A percentile compares a stretch with the other conserved stretches of the same genome.
Evolutionary conservation across 257 asterid species (phyloP).

Genomic region (Primulina eburnea): DNA sequence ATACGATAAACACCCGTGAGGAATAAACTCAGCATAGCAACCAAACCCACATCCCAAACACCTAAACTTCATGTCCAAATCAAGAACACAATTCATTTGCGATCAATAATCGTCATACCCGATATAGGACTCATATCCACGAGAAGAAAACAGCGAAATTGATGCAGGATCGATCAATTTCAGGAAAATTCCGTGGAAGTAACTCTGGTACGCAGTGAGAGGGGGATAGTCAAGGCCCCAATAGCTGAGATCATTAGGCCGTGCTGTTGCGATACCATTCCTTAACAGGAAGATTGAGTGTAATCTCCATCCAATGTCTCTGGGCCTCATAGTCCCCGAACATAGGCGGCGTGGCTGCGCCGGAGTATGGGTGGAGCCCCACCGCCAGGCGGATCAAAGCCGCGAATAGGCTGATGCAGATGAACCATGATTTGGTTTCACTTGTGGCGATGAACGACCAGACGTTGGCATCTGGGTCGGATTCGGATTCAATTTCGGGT

Average conservation of each 20-base stretch:
- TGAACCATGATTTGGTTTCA: conserved; percentile 49
- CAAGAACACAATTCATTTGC: conserved; percentile 3
- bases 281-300: conserved; percentile 65
- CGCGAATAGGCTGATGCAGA: conserved; percentile 74
- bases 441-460: conserved; percentile 55
- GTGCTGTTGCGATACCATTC: conserved; percentile 86
- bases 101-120: conserved; percentile 51
- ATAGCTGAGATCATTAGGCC: conserved; percentile 63
- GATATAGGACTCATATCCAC: conserved; percentile 79
- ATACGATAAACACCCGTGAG: background rate
- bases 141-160: conserved; percentile 54
- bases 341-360: conserved; percentile 78
- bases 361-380: conserved; percentile 85
- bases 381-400: conserved; percentile 68
- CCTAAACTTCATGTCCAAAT: background rate
- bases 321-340: conserved; percentile 97
- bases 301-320: conserved; percentile 99
- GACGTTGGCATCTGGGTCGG: conserved; percentile 26
- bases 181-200: conserved; percentile 63
- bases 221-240: conserved; percentile 99
- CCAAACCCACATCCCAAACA: background rate
- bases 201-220: conserved; percentile 90
- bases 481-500: conserved; percentile 20
- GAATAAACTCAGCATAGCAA: background rate
- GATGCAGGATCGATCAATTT: conserved; percentile 68